Percentiles rank a stretch among this genome's conserved stretches.
Conservation (phyloP, 2,329 filamentous ascomycete species). For the Scedosporium aurantiacum region DNA sequence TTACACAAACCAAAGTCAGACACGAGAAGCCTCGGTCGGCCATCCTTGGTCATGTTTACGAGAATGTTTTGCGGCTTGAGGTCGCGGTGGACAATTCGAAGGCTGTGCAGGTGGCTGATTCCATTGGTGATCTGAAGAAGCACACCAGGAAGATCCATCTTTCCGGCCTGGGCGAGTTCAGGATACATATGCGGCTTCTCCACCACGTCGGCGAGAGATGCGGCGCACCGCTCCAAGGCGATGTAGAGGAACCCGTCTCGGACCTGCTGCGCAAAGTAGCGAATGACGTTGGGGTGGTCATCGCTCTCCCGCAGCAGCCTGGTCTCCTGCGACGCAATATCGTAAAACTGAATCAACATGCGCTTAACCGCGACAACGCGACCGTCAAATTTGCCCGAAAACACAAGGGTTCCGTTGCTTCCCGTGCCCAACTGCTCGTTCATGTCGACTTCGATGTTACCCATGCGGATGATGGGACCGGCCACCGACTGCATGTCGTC, state of each 20-base stretch:
- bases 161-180: constrained; percentile 60
- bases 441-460: constrained; percentile 52
- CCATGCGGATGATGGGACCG: constrained; percentile 48
- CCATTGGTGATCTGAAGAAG: constrained; percentile 85
- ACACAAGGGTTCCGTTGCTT: constrained; percentile 95
- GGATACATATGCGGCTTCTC: constrained; percentile 60
- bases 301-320: constrained; percentile 84
- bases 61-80: constrained; percentile 97
- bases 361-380: constrained; percentile 91
- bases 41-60: constrained; percentile 61
- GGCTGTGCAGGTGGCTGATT: constrained; percentile 74
- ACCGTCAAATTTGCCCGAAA: constrained; percentile 86
- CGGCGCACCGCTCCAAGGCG: constrained; percentile 84
- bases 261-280: constrained; percentile 87
- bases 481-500: constrained; percentile 49
- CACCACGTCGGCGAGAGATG: constrained; percentile 83
- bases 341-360: constrained; percentile 92
- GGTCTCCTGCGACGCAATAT: constrained; percentile 90
- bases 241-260: constrained; percentile 91
- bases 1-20: constrained; percentile 98
- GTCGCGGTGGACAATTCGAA: constrained; percentile 93
- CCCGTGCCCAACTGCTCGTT: constrained; percentile 61
- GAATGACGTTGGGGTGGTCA: constrained; percentile 91
- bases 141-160: constrained; percentile 65
- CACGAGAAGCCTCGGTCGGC: constrained; percentile 74